Evolutionary conservation across 768 basidiomycete genomes (phyloP).

Genomic region (Calocybe gangraenosa): DNA sequence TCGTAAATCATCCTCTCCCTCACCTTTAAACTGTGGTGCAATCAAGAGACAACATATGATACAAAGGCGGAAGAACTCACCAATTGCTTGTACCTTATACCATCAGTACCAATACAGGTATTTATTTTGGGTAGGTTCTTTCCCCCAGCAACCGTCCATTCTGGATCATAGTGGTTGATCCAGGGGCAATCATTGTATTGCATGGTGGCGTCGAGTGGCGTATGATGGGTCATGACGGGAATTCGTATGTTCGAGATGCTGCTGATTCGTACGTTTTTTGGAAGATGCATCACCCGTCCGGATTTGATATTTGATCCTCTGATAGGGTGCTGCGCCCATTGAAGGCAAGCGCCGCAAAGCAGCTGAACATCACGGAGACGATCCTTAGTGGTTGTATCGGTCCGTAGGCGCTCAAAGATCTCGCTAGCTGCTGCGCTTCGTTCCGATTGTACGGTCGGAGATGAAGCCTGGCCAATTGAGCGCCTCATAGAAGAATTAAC

Average conservation of each 20-base stretch:
- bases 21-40: slow-evolving; percentile 76
- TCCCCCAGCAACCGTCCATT: slow-evolving; percentile 71
- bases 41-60: slow-evolving; percentile 2
- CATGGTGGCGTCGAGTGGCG: slow-evolving; percentile 65
- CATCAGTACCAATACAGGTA: slow-evolving; percentile 64
- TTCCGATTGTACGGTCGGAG: slow-evolving; percentile 45
- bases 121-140: slow-evolving; percentile 80
- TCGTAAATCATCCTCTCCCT: slow-evolving; percentile 85
- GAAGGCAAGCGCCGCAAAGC: slow-evolving; percentile 60
- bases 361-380: slow-evolving; percentile 51
- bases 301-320: slow-evolving; percentile 24
- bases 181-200: slow-evolving; percentile 68
- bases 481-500: slow-evolving; percentile 29
- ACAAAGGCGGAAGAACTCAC: slow-evolving; percentile 22
- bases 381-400: slow-evolving; percentile 29
- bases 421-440: slow-evolving; percentile 61
- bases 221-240: slow-evolving; percentile 78
- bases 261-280: slow-evolving; percentile 39
- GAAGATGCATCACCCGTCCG: slow-evolving; percentile 35
- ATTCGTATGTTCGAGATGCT: slow-evolving; percentile 54
- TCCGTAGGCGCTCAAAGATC: slow-evolving; percentile 52
- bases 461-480: slow-evolving; percentile 40
- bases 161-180: slow-evolving; percentile 56
- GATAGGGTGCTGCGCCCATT: slow-evolving; percentile 69
- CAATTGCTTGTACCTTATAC: slow-evolving; percentile 68